Evolutionary conservation across 2,329 filamentous ascomycete species (phyloP).

Genomic region (Epichloe amarillans): DNA sequence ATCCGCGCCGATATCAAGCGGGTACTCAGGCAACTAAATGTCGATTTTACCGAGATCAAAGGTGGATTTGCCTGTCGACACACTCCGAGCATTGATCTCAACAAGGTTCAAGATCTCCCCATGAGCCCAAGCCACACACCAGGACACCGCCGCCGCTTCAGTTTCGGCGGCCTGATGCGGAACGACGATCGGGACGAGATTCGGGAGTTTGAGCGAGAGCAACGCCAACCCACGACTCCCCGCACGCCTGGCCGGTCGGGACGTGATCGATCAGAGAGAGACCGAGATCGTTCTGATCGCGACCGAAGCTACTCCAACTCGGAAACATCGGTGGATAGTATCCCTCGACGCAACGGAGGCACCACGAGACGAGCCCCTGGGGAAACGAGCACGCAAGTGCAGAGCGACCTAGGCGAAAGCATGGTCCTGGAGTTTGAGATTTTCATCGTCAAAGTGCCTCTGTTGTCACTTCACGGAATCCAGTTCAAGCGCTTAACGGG

Average conservation of each 20-base stretch:
- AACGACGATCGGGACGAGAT: constrained; percentile 56
- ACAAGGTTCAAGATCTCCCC: constrained; percentile 53
- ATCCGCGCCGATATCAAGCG: constrained; percentile 86
- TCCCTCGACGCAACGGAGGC: constrained; percentile 36
- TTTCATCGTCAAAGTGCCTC: constrained; percentile 90
- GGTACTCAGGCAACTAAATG: constrained; percentile 73
- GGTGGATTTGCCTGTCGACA: constrained; percentile 88
- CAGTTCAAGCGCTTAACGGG: constrained; percentile 96
- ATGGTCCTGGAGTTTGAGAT: constrained; percentile 88
- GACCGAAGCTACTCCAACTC: constrained; percentile 75
- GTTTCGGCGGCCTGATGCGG: constrained; percentile 55
- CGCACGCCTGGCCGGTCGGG: constrained; percentile 31
- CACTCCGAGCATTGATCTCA: constrained; percentile 76
- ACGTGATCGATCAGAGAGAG: constrained; percentile 4
- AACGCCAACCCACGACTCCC: constrained; percentile 23
- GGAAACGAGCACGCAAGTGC: constrained; percentile 84
- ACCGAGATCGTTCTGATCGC: constrained; percentile 21
- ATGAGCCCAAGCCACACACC: constrained; percentile 42
- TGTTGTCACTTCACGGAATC: constrained; percentile 85
- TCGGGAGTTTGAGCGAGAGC: constrained; percentile 40
- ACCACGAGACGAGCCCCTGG: constrained; percentile 51
- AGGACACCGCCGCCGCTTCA: constrained; percentile 65
- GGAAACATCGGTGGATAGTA: constrained; percentile 71
- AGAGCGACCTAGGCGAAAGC: constrained; percentile 74
- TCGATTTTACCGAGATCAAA: constrained; percentile 86